Base-by-base conservation (phyloP, 1,139 yeast genomes). In the Tardiomyces depauwii region DNA sequence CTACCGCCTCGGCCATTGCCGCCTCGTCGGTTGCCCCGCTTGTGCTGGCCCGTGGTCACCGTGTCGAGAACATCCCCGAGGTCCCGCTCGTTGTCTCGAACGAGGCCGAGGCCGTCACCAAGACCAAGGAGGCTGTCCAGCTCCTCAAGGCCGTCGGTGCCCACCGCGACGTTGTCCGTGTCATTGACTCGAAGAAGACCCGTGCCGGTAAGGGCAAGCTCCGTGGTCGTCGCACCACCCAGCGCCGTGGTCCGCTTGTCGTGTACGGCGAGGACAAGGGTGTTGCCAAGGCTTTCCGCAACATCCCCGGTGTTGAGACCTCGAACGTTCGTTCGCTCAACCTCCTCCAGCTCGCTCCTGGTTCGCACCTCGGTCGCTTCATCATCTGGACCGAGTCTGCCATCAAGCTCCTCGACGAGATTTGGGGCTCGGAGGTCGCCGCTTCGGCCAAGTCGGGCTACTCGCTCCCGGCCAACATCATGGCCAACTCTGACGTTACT, bases 151-250 rank as follows among this genome's bases (percentile, higher is more conserved):
- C 96, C 64, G 77, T 91, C 63, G 97, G 97, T 77, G 99, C 98
- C 66, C 94, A 87, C 83, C 82, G 88, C 73, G 99, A 91, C 70
- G 94, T 91, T 66, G 81, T 86, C 77, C 88, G 88, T 84, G 99
- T 91, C 68, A 78, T 91, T 79, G 87, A 87, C 77, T 89, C 98
- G 73, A 89, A 87, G 89, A 91, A 88, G 78, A 73, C 88, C 78
- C 88, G 98, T 79, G 96, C 98, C 64, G 99, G 99, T 81, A 87
- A 91, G 83, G 99, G 99, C 84, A 91, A 91, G 80, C 78, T 87
- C 78, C 88, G 99, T 83, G 95, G 95, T 77, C 87, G 99, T 80
- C 91, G 99, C 80, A 85, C 80, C 84, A 87, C 96, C 65, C 98
- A 91, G 79, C 88, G 97, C 82, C 87, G 93, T 76, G 99, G 99